Conservation (phyloP, 495 filamentous ascomycete genomes). For the Penicillium subrubescens region DNA sequence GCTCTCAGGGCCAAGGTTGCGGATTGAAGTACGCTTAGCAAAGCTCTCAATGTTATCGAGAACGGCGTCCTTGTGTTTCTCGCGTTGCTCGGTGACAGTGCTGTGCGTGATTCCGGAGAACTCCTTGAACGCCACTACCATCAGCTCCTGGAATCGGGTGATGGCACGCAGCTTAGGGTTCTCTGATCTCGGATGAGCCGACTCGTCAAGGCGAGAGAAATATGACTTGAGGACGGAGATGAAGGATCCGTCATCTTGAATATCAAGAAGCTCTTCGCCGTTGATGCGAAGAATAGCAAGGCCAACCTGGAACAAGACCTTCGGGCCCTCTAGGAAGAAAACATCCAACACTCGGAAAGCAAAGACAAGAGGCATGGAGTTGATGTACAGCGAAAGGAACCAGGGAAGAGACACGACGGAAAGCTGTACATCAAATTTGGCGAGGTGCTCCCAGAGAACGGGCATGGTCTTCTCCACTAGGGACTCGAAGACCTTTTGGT, state of each 20-base stretch:
- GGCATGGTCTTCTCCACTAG: conserved; percentile 99
- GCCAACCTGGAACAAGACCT: conserved; percentile 95
- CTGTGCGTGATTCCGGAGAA: conserved; percentile 93
- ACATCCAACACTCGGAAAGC: conserved; percentile 95
- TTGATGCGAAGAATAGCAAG: conserved; percentile 96
- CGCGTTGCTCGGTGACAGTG: conserved; percentile 83
- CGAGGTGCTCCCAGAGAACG: conserved; percentile 94
- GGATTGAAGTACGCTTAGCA: conserved; percentile 92
- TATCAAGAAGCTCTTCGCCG: conserved; percentile 94
- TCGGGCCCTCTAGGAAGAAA: conserved; percentile 97
- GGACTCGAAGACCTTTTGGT: conserved; percentile 96
- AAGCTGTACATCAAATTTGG: conserved; percentile 94
- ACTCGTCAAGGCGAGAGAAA: conserved; percentile 90
- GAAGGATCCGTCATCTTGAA: conserved; percentile 92
- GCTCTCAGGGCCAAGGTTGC: conserved; percentile 93
- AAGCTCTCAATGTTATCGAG: conserved; percentile 95
- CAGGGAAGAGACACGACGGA: conserved; percentile 97
- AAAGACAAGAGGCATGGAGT: conserved; percentile 97
- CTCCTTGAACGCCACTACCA: conserved; percentile 98
- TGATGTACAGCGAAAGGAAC: conserved; percentile 98
- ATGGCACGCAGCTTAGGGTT: conserved; percentile 91
- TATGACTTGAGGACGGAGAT: conserved; percentile 95
- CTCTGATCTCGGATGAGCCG: conserved; percentile 90
- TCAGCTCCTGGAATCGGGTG: conserved; percentile 94
- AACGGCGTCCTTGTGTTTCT: conserved; percentile 90